Percentiles rank a stretch among this genome's conserved stretches.
These are phyloP conservation scores for Pseudogymnoascus sp. DNA, from an alignment of 2,329 filamentous ascomycete genomes.

Conservation along the genomic window DNA sequence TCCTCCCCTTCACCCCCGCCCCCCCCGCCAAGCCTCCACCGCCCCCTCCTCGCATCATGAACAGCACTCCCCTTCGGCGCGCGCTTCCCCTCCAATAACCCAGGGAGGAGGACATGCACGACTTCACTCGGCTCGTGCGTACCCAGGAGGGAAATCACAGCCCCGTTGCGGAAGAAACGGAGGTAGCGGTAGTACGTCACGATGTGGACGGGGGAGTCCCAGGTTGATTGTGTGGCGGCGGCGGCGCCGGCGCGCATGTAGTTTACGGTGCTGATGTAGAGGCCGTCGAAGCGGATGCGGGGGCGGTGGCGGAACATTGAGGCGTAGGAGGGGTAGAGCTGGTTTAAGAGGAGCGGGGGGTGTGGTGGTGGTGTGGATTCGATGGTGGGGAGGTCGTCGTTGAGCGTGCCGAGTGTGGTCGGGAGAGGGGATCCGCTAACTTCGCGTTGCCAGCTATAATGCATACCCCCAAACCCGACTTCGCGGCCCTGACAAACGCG, in stretches of 20 bases:
- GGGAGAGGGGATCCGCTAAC: conserved; percentile 39
- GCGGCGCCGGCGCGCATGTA: conserved; percentile 78
- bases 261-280: conserved; percentile 95
- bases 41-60: neutral
- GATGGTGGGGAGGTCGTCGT: neutral
- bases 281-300: conserved; percentile 84
- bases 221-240: conserved; percentile 61
- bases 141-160: conserved; percentile 69
- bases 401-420: neutral
- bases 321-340: conserved; percentile 45
- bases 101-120: conserved; percentile 70
- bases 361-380: too few relatives aligned
- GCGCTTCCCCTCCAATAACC: conserved; percentile 42
- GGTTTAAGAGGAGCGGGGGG: conserved; percentile 22
- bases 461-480: conserved; percentile 76
- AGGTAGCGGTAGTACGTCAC: conserved; percentile 98
- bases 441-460: conserved; percentile 64
- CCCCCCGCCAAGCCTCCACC: neutral
- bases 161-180: conserved; percentile 86
- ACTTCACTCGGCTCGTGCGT: conserved; percentile 78
- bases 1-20: conserved; percentile 31
- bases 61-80: conserved; percentile 25
- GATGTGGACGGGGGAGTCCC: conserved; percentile 79
- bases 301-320: conserved; percentile 74
- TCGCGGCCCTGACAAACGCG: conserved; percentile 59